Base-by-base conservation (phyloP, 192 early-diverging fungal species). In the Podila clonocystis region DNA sequence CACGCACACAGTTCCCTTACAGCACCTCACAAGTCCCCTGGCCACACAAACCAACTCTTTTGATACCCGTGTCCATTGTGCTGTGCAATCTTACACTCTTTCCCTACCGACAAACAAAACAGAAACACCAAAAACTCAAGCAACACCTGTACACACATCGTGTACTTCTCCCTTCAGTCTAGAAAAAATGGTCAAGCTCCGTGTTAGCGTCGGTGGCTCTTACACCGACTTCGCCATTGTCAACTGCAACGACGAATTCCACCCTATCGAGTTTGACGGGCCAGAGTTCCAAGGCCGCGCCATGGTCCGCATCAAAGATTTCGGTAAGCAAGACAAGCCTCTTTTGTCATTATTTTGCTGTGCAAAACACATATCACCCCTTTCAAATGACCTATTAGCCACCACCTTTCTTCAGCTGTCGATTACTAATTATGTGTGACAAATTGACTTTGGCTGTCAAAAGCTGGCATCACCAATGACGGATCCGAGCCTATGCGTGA, bases 271-370 rank as follows among this genome's bases (percentile, higher is more conserved):
- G 38, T 83, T 83, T 60, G 82, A 83, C 12, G 45, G 63, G 1
- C 70, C 82, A 33, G 70, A 75, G 48, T 83, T 83, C 70, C 75
- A 74, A 50, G 82, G 82, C 50, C 67, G 82, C 31, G 65, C 70
- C 22, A 34, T 83, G 17, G 41, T 83, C 65, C 73, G 82, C 17
- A 83, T 83, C 60, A 83, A 71, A 58, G 72, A 83, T 69, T 83
- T 83, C 75, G 72, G 82, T 83, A 63, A 63, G 73, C 33, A 24
- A 55, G n/a, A 0, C 0, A 55, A n/a, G n/a, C 52, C 20, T 22
- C 8, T 55, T 55, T 52, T 20, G 5, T 52, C 6, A n/a, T 52
- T 52, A 19, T 19, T 52, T 38, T 38, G 36, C 31, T 31, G 31
- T 31, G 31, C 31, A 31, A 31, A 31, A 31, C 31, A 31, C 31